Percentiles rank a stretch among this genome's conserved stretches.
Evolutionary conservation across 2,329 filamentous ascomycete genomes (phyloP).

Genomic region (Penicillium corylophilum): DNA sequence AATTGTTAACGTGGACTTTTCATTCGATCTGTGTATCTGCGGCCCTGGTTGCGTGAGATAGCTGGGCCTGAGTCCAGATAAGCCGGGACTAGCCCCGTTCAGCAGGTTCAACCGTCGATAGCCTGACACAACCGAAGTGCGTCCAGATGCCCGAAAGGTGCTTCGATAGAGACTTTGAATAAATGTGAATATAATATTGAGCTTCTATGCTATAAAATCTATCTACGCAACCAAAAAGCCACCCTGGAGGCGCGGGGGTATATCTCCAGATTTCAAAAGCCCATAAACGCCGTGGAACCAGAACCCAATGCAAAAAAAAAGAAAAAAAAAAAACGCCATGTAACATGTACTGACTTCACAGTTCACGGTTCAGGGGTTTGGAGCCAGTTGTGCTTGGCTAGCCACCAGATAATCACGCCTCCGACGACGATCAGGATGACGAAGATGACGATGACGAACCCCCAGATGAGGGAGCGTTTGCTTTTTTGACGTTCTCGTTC

Average conservation of each 20-base stretch:
- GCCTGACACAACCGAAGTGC: neutral
- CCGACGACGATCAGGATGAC: constrained; percentile 43
- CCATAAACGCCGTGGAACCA: neutral
- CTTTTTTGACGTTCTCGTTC: constrained; percentile 51
- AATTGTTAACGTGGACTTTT: neutral
- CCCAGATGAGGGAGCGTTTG: constrained; percentile 48
- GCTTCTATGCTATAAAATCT: constrained; percentile 4
- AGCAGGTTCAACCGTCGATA: constrained; percentile 2
- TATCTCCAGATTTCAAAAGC: constrained; percentile 16
- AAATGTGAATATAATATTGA: too few relatives aligned
- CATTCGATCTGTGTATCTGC: neutral
- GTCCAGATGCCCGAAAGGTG: neutral
- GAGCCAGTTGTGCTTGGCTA: constrained; percentile 37
- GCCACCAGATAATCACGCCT: constrained; percentile 47
- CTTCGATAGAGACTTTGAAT: neutral
- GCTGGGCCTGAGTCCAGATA: neutral
- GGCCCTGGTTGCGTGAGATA: neutral
- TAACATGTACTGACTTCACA: too few relatives aligned
- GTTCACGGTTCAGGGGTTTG: constrained; percentile 13
- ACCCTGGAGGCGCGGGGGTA: constrained; percentile 23
- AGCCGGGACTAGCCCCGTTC: neutral
- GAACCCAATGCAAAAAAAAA: neutral
- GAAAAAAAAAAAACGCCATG: too few relatives aligned
- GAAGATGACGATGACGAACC: constrained; percentile 32
- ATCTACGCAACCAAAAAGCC: constrained; percentile 12